phyloP scores from a whole-genome alignment of 1,139 yeast genomes.

The Debaryomyces nepalensis region DNA sequence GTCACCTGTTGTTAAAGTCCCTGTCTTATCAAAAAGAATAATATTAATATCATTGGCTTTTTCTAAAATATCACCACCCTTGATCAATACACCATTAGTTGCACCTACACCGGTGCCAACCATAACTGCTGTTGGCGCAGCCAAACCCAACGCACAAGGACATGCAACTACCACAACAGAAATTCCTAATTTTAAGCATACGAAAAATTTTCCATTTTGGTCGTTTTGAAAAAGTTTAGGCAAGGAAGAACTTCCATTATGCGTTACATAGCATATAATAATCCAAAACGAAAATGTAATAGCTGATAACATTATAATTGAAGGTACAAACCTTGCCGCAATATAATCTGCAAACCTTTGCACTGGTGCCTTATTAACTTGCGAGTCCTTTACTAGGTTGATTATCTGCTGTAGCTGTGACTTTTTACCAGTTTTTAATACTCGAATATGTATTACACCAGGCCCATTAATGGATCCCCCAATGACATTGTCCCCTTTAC shows the following conservation, averaged over 20 bases:
- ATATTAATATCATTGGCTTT: conserved; percentile 65
- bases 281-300: conserved; percentile 77
- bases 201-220: conserved; percentile 62
- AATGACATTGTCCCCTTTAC: conserved; percentile 63
- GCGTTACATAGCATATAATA: conserved; percentile 38
- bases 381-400: conserved; percentile 85
- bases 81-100: conserved; percentile 81
- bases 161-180: conserved; percentile 97
- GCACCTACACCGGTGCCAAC: conserved; percentile 99
- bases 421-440: conserved; percentile 73
- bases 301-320: conserved; percentile 63
- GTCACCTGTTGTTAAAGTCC: conserved; percentile 86
- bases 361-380: conserved; percentile 84
- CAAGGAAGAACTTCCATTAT: conserved; percentile 24
- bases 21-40: conserved; percentile 92
- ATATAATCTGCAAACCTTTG: conserved; percentile 86
- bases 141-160: conserved; percentile 95
- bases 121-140: conserved; percentile 98
- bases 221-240: conserved; percentile 63
- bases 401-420: conserved; percentile 90
- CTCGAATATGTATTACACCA: conserved; percentile 70
- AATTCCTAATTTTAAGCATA: conserved; percentile 81
- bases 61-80: conserved; percentile 92
- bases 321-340: conserved; percentile 87
- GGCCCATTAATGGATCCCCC: conserved; percentile 93